Base-by-base conservation (phyloP, 805 yeast genomes). In the Kodamaea neixiangensis region DNA sequence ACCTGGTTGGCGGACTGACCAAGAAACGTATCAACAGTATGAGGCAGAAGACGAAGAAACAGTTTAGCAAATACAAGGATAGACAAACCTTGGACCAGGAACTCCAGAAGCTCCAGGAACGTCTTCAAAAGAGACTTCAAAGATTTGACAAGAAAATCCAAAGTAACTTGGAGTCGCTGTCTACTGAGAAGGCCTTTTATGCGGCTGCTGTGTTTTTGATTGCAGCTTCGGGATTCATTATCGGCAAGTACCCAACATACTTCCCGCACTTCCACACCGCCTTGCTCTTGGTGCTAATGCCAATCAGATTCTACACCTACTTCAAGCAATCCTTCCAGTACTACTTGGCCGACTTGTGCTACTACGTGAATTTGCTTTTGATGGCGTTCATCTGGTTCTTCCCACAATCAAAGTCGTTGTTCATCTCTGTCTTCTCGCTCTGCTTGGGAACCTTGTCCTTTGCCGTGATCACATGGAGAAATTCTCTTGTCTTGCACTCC, bases 401-500 rank as follows among this genome's bases (percentile, higher is more conserved):
- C 54, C 97, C 99, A 0, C 61, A 75, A 31, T 88, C 96, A 2
- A 75, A 77, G 37, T 79, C 84, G 58, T 73, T 93, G 19, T 93
- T 87, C 69, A 82, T 89, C 13, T 80, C 93, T 2, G 90, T 96
- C 57, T 92, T 89, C 68, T 87, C 97, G 7, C 82, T 93, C 53
- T 79, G 94, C 1, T 84, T 87, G 71, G 99, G 98, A 1, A 89
- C 97, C 0, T 70, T 93, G 50, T 81, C 96, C 5, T 92, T 89
- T 79, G 97, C 97, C 0, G 97, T 93, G 18, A 84, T 93, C 41
- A 89, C 97, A 0, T 93, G 98, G 99, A 78, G 96, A 58, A 93
- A 93, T 66, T 91, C 97, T 5, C 75, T 93, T 49, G 98, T 93
- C 7, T 75, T 93, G 44, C 99, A 93, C 64, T 85, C 93, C 10